Conservation (phyloP, 2,329 filamentous ascomycete species). For the Akanthomyces dipterigenus region DNA sequence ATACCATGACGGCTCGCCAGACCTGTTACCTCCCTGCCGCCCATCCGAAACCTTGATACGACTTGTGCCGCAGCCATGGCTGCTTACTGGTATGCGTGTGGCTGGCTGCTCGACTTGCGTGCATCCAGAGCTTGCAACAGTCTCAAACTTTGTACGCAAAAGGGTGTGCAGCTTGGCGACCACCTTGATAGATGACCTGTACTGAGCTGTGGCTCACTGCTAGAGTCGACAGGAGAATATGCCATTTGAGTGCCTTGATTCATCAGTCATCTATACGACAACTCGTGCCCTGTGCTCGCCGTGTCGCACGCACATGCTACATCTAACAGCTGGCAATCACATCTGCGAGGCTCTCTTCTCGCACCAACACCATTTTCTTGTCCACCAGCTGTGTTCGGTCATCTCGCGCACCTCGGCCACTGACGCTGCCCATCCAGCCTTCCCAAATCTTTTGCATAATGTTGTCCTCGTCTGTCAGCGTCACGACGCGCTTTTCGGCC, state of each 20-base stretch:
- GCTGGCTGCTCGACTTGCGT: not conserved
- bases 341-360: constrained; percentile 34
- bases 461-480: constrained; percentile 26
- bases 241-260: not conserved
- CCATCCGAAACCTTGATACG: constrained; percentile 3
- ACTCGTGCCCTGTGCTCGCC: not conserved
- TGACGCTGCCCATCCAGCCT: constrained; percentile 37
- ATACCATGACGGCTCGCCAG: not conserved
- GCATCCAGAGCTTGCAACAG: not conserved
- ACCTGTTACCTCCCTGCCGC: not conserved
- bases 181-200: not conserved
- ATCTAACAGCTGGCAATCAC: constrained; percentile 21
- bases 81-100: not conserved
- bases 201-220: not conserved
- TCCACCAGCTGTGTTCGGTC: constrained; percentile 31
- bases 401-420: constrained; percentile 21
- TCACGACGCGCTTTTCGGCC: not conserved
- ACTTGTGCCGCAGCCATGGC: not conserved
- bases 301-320: not conserved
- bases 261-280: not conserved
- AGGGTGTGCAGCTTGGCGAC: not conserved
- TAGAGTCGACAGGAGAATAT: not conserved
- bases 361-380: constrained; percentile 37
- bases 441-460: constrained; percentile 43
- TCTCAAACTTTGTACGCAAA: not conserved